Base-by-base conservation (phyloP, 1,284 basidiomycete genomes). In the Malassezia slooffiae region DNA sequence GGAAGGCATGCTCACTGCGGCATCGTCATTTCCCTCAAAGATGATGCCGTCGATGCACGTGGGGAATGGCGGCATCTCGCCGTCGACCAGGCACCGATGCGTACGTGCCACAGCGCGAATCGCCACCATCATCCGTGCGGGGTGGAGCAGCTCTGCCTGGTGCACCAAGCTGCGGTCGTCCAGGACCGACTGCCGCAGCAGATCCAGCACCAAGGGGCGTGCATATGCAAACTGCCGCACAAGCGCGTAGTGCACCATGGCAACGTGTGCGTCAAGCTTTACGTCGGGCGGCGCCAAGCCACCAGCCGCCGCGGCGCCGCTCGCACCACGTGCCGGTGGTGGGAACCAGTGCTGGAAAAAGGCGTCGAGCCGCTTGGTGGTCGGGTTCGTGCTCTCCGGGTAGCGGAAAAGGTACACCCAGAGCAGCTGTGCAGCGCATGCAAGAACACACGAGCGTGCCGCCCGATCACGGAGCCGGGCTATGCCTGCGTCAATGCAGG, bases 321-420 rank as follows among this genome's bases (percentile, higher is more conserved):
- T 77, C n/a, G n/a, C n/a, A n/a, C n/a, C n/a, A n/a, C n/a, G n/a
- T n/a, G n/a, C n/a, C 52, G 81, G 80, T 0, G 79, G 57, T 8
- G 87, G 83, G 69, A 93, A 90, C 72, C 87, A 82, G 42, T 80
- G 75, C 48, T 81, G 83, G 47, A 91, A 70, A 30, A 91, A 67
- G 0, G 72, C 72, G 53, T 95, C 89, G 26, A 96, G 72, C 58
- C 84, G 85, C 33, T 80, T 75, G 6, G 80, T 79, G 4, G 80
- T 81, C 1, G 83, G 82, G 0, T 86, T 83, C 4, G 78, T 75
- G 12, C 83, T 77, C 67, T 95, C 90, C 51, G 82, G 80, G 62
- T 88, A 91, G 15, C 90, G 82, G 63, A 88, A 90, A 17, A 95
- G 75, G 70, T 95, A 96, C 0, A 88, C 85, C 90, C 90, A 95